Base-by-base conservation (phyloP, 352 stramenopile species). In the Aphanomyces cochlioides region DNA sequence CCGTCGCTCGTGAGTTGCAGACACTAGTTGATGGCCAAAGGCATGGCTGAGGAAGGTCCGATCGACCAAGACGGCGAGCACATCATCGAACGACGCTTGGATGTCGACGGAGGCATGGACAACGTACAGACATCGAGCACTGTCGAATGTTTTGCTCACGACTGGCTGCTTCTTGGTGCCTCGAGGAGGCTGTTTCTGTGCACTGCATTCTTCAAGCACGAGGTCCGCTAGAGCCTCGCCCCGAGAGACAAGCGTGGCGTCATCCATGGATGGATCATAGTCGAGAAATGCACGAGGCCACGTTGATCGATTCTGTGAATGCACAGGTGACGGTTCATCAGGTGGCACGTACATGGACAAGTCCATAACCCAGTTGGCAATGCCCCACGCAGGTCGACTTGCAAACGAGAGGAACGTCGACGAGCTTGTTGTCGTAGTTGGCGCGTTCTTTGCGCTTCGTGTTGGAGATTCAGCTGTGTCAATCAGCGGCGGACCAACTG, bases 271-370 rank as follows among this genome's bases (percentile, higher is more conserved):
- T 7, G 19, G 15, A 39, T 61, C 54, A 37, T 61, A 61, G 54
- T 61, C 54, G 19, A 61, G 54, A 37, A 61, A 61, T 10, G 54
- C 54, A 37, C 54, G 54, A 17, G 54, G 54, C 54, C 54, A 61
- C 17, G 39, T 1, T 6, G 54, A 40, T 41, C 54, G 54, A 37
- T 61, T 61, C 54, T 37, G 28, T 1, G 37, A 43, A 37, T 61
- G 54, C 17, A 61, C 54, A 7, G 54, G 54, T 8, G 54, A 37
- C 19, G 54, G 54, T 7, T 28, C 21, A 39, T 61, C 54, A 17
- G 54, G 17, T 7, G 54, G 54, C 7, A 37, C 34, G 54, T 61
- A 61, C 54, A 61, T 61, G n/a, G 54, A 61, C 6, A 61, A 37
- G 37, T 61, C 54, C 54, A 61, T 61, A 37, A 61, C 54, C 54